Percentiles rank a stretch among this genome's conserved stretches.
Conservation (phyloP, 306 rosid genomes). For the Lotus japonicus region DNA sequence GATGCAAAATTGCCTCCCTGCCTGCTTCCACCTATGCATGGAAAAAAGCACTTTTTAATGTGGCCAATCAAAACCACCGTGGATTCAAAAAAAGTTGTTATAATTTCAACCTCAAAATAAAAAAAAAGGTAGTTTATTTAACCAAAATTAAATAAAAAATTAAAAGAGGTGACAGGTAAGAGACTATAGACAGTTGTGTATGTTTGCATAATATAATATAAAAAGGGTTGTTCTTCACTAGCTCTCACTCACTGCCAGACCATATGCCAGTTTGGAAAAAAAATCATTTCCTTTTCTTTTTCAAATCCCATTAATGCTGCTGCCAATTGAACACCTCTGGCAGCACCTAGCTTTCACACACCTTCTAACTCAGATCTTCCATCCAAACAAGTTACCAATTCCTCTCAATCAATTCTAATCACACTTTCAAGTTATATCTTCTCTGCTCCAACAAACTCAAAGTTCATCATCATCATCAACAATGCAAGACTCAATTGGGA, state of each 20-base stretch:
- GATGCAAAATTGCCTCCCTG: slow-evolving; percentile 21
- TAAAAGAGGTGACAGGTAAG: slow-evolving; percentile 31
- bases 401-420: slow-evolving; percentile 15
- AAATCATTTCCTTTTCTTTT: background rate
- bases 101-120: background rate
- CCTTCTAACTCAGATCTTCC: slow-evolving; percentile 46
- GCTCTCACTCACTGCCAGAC: slow-evolving; percentile 55
- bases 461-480: background rate
- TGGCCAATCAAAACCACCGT: slow-evolving; percentile 35
- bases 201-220: slow-evolving; percentile 1
- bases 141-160: background rate
- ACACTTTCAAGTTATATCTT: slow-evolving; percentile 11
- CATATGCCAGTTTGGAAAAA: slow-evolving; percentile 46
- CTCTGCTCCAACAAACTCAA: background rate
- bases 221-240: slow-evolving; percentile 46
- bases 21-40: slow-evolving; percentile 28
- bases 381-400: background rate
- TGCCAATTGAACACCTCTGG: slow-evolving; percentile 52
- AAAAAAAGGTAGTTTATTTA: background rate
- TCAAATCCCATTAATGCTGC: slow-evolving; percentile 35
- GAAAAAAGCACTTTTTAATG: slow-evolving; percentile 24
- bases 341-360: slow-evolving; percentile 47
- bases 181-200: slow-evolving; percentile 21
- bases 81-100: slow-evolving; percentile 18
- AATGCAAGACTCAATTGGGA: slow-evolving; percentile 80